Conservation (phyloP, 2,329 filamentous ascomycete genomes). For the Emmonsiellopsis sp. region DNA sequence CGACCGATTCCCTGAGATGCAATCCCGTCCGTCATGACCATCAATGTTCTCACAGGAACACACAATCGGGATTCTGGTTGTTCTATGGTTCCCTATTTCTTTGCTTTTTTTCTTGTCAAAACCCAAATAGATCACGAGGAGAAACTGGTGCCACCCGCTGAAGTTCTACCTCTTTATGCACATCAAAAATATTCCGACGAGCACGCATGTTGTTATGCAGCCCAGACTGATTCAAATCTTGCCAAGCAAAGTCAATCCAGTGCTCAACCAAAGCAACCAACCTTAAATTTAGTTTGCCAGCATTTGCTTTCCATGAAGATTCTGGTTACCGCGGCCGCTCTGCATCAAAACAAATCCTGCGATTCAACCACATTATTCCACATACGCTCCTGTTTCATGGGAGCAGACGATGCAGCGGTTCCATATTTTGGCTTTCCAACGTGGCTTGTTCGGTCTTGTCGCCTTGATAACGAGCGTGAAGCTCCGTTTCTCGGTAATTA, state of each 20-base stretch:
- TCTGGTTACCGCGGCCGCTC: no score
- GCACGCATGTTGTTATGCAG: background rate
- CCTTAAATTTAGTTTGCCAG: no score
- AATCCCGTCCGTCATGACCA: background rate
- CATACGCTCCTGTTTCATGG: no score
- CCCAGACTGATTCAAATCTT: background rate
- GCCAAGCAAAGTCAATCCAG: background rate
- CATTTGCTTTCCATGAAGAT: no score
- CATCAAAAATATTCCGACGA: constrained; percentile 3
- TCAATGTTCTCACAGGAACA: background rate
- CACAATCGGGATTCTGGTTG: background rate
- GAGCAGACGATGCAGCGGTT: no score
- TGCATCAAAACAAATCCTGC: no score
- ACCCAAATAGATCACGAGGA: background rate
- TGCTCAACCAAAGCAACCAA: no score
- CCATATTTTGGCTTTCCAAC: no score
- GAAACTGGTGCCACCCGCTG: background rate
- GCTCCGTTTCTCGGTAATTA: no score
- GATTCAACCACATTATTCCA: no score
- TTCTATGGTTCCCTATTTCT: background rate
- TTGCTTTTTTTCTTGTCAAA: background rate
- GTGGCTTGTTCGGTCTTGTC: no score
- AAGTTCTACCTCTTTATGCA: background rate
- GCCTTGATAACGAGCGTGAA: no score
- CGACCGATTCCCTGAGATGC: background rate